These are phyloP conservation scores for Lachancea kluyveri DNA, from an alignment of 805 yeast species.

Conservation along the genomic window DNA sequence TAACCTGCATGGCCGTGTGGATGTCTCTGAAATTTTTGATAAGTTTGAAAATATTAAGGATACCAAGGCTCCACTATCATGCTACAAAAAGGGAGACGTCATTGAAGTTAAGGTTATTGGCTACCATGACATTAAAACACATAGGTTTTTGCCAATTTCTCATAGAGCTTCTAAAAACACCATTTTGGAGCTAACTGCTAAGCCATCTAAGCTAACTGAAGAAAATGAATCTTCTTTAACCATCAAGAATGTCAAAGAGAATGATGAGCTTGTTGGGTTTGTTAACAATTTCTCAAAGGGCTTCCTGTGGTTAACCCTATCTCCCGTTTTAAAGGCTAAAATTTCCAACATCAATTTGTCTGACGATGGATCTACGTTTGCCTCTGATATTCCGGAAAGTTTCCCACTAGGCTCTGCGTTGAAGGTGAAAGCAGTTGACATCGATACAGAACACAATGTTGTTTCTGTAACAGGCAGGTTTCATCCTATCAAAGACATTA, in stretches of 20 bases:
- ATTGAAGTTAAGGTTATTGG: conserved; percentile 69
- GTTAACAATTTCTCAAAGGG: conserved; percentile 61
- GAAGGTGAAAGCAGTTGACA: conserved; percentile 45
- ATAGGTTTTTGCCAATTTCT: conserved; percentile 59
- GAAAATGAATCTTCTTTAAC: conserved; percentile 28
- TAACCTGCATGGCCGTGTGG: conserved; percentile 73
- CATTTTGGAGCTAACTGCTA: conserved; percentile 59
- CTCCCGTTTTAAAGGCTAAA: conserved; percentile 64
- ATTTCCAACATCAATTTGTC: conserved; percentile 59
- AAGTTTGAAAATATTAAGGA: conserved; percentile 48
- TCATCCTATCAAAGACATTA: conserved; percentile 34
- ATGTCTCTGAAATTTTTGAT: conserved; percentile 63
- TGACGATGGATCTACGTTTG: conserved; percentile 40
- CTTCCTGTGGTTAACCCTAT: conserved; percentile 58
- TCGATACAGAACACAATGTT: conserved; percentile 49
- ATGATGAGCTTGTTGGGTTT: conserved; percentile 49
- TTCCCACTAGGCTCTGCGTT: conserved; percentile 73
- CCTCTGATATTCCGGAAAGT: conserved; percentile 44
- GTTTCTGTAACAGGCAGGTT: conserved; percentile 46
- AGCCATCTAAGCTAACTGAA: conserved; percentile 34
- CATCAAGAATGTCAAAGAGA: conserved; percentile 41
- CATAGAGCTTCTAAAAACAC: conserved; percentile 49
- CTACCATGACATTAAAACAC: conserved; percentile 63
- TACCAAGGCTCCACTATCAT: conserved; percentile 48
- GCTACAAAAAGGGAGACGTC: conserved; percentile 51